phyloP scores from a whole-genome alignment of 495 filamentous ascomycete species.

The Penicillium herquei region DNA sequence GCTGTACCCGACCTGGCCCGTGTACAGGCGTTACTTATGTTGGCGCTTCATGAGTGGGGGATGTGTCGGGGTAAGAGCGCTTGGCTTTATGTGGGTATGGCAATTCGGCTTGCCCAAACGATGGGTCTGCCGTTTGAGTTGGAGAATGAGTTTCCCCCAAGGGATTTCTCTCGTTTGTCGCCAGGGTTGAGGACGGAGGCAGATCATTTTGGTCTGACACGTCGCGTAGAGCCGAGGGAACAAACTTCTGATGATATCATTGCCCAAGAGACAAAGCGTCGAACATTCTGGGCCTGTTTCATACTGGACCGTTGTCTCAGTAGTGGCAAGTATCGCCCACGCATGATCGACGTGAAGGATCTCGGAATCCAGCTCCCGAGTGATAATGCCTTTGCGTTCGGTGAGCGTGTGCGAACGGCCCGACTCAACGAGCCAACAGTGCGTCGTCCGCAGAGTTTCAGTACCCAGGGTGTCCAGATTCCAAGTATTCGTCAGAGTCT shows the following conservation, averaged over 20 bases:
- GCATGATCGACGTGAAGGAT: conserved; percentile 66
- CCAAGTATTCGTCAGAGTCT: conserved; percentile 48
- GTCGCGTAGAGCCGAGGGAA: conserved; percentile 35
- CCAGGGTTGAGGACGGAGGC: conserved; percentile 41
- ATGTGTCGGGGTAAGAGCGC: conserved; percentile 72
- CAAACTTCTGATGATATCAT: conserved; percentile 57
- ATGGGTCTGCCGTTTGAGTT: conserved; percentile 67
- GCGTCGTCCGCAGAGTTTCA: conserved; percentile 43
- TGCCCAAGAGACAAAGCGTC: conserved; percentile 71
- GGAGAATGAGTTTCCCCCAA: conserved; percentile 43
- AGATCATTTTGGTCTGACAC: conserved; percentile 41
- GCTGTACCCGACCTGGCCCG: conserved; percentile 62
- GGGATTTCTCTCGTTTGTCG: conserved; percentile 41
- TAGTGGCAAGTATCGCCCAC: conserved; percentile 70
- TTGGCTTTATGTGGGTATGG: conserved; percentile 75
- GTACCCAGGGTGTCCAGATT: conserved; percentile 44
- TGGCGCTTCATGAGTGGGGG: conserved; percentile 83
- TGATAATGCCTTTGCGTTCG: conserved; percentile 50
- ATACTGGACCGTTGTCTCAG: conserved; percentile 78
- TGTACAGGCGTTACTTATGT: conserved; percentile 76
- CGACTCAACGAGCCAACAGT: conserved; percentile 37
- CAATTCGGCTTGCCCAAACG: conserved; percentile 71
- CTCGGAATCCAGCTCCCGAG: conserved; percentile 53
- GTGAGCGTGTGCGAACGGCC: conserved; percentile 47
- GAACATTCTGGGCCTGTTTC: conserved; percentile 85